Evolutionary conservation across 305 asterid genomes (phyloP).

Genomic region (Fraxinus baroniana): DNA sequence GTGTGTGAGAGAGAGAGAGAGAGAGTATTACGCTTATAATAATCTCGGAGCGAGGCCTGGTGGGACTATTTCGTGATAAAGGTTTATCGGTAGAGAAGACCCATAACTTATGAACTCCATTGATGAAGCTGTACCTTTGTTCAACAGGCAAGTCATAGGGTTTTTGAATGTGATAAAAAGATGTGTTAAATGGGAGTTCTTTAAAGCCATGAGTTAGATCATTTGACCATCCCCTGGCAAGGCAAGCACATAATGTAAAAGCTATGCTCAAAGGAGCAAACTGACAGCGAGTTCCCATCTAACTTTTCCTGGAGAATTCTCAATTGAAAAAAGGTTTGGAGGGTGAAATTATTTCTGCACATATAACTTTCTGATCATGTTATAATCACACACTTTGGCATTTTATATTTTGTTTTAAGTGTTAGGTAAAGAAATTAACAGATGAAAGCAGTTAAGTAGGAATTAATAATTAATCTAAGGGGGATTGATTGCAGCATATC

Average conservation of each 20-base stretch:
- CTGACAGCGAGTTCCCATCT: neutral
- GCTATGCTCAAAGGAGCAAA: neutral
- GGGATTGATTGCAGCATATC: neutral
- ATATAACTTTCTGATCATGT: neutral
- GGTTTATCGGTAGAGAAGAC: conserved; percentile 33
- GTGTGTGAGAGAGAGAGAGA: neutral
- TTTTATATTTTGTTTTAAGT: too few species aligned
- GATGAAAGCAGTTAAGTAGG: neutral
- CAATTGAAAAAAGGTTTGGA: neutral
- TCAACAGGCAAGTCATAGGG: conserved; percentile 28
- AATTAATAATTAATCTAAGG: too few species aligned
- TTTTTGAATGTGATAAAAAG: conserved; percentile 27
- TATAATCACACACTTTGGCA: neutral
- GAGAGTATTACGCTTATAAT: conserved; percentile 17
- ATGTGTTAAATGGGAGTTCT: conserved; percentile 15
- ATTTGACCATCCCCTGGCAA: neutral
- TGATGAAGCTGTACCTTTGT: conserved; percentile 29
- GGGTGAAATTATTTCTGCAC: neutral
- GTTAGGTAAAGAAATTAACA: neutral
- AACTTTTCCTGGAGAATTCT: neutral
- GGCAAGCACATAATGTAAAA: neutral
- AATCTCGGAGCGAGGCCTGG: conserved; percentile 33
- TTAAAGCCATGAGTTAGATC: conserved; percentile 30
- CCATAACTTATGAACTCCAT: conserved; percentile 37
- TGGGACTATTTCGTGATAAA: conserved; percentile 26